Evolutionary conservation across 2,329 filamentous ascomycete genomes (phyloP).

Genomic region (Blastomyces percursus): DNA sequence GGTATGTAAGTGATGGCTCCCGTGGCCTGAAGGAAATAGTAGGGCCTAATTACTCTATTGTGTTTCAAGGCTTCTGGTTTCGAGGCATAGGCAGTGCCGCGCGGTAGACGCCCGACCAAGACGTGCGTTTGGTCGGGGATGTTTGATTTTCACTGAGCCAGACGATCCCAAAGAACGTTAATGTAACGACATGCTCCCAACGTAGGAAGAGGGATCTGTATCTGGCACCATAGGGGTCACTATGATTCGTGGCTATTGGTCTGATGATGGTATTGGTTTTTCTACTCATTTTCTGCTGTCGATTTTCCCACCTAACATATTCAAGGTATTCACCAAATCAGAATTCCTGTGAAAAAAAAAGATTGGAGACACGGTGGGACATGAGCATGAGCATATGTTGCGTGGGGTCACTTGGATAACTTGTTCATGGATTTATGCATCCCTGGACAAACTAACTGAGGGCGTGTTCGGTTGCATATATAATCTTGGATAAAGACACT

Average conservation of each 20-base stretch:
- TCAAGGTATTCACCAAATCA: no score
- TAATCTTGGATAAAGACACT: no score
- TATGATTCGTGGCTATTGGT: neutral
- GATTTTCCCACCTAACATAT: neutral
- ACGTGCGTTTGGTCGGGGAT: neutral
- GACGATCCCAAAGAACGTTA: neutral
- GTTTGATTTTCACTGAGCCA: neutral
- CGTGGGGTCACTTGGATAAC: neutral
- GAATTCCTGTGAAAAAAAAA: no score
- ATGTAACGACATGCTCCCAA: neutral
- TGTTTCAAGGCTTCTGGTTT: no score
- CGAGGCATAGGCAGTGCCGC: neutral
- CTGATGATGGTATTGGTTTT: neutral
- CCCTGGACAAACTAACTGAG: neutral
- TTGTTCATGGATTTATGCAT: neutral
- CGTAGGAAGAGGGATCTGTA: neutral
- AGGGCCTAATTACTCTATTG: no score
- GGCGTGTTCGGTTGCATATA: no score
- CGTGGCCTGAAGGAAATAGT: no score
- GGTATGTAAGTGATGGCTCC: no score
- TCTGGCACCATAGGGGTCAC: neutral
- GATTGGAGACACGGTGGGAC: neutral
- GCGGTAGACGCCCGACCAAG: neutral
- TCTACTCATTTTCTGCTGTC: neutral
- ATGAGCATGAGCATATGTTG: neutral